Base-by-base conservation (phyloP, 1,284 basidiomycete genomes). In the Pseudozyma pruni region DNA sequence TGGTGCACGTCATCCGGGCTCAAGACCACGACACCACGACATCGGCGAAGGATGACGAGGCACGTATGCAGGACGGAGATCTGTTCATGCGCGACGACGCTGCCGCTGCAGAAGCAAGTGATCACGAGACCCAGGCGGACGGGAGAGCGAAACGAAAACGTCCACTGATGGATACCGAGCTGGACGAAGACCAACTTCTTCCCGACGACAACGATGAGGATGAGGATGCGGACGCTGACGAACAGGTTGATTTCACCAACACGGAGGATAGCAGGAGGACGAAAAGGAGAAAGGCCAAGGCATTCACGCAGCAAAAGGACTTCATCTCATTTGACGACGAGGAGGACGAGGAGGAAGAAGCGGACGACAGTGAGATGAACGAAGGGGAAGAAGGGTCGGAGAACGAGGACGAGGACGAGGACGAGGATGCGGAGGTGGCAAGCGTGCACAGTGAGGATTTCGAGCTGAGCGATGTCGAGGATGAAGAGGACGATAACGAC, bases 301-400 rank as follows among this genome's bases (percentile, higher is more conserved):
- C 62, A 4, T 79, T 78, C 47, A 67, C 63, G 3, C 48, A 62
- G 37, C 76, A 81, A 59, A 54, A 60, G 40, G 78, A 81, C 53
- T 81, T 71, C 40, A 79, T 81, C 25, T 73, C 67, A 10, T 76
- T 81, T 32, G 72, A 66, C 27, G 77, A 72, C 2, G 63, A 62
- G 3, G 60, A 63, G 1, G 61, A 46, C 11, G 59, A 45, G 1
- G 52, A 60, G 9, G 59, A 32, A 6, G 48, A 46, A 1, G 34
- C 46, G 4, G 46, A 49, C 1, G 60, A 62, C 10, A 37, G 29
- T 5, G 52, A 53, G 14, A 57, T 53, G 19, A 46, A 55, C 4
- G 41, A 40, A 9, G 52, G 49, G 8, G 49, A 25, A 23, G 66
- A 62, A 4, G 19, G n/a, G 11, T 48, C 41, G 4, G 47, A 48